Evolutionary conservation across 805 yeast species (phyloP).

Genomic region (Isabelozyma pseudorhagii): DNA sequence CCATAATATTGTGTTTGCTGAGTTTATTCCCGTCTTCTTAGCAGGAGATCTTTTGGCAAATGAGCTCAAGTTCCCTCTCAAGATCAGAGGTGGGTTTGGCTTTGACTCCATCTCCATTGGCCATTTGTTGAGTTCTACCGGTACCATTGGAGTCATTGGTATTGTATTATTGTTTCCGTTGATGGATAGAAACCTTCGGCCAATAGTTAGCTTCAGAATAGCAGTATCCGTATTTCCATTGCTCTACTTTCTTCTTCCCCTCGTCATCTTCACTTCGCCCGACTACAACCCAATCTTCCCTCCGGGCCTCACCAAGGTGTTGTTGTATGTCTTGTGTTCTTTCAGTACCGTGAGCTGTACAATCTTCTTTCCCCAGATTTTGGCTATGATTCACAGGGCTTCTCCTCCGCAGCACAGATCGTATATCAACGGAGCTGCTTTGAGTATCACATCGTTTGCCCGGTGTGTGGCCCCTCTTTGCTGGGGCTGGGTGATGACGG

Average conservation of each 20-base stretch:
- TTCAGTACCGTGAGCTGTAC: background rate
- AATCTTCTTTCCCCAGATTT: slow-evolving; percentile 43
- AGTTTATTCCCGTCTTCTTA: slow-evolving; percentile 54
- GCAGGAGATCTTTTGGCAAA: slow-evolving; percentile 29
- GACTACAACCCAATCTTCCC: slow-evolving; percentile 26
- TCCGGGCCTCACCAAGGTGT: slow-evolving; percentile 12
- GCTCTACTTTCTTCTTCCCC: slow-evolving; percentile 46
- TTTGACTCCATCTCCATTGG: slow-evolving; percentile 48
- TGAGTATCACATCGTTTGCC: slow-evolving; percentile 52
- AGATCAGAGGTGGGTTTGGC: slow-evolving; percentile 52
- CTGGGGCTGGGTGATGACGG: slow-evolving; percentile 48
- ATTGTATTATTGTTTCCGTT: slow-evolving; percentile 51
- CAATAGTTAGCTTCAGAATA: slow-evolving; percentile 42
- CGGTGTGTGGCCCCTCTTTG: slow-evolving; percentile 54
- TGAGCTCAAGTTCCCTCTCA: slow-evolving; percentile 44
- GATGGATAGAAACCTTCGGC: slow-evolving; percentile 45
- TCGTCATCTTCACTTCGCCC: slow-evolving; percentile 40
- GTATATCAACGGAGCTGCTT: slow-evolving; percentile 55
- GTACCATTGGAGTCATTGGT: slow-evolving; percentile 49
- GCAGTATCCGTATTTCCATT: slow-evolving; percentile 43
- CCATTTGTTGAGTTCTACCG: slow-evolving; percentile 47
- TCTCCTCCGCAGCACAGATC: slow-evolving; percentile 55
- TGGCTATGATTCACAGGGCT: slow-evolving; percentile 52
- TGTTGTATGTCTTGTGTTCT: slow-evolving; percentile 20
- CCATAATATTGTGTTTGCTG: slow-evolving; percentile 48